These are phyloP conservation scores for Tubosaeta sp. DNA, from an alignment of 768 basidiomycete genomes.

Conservation along the genomic window DNA sequence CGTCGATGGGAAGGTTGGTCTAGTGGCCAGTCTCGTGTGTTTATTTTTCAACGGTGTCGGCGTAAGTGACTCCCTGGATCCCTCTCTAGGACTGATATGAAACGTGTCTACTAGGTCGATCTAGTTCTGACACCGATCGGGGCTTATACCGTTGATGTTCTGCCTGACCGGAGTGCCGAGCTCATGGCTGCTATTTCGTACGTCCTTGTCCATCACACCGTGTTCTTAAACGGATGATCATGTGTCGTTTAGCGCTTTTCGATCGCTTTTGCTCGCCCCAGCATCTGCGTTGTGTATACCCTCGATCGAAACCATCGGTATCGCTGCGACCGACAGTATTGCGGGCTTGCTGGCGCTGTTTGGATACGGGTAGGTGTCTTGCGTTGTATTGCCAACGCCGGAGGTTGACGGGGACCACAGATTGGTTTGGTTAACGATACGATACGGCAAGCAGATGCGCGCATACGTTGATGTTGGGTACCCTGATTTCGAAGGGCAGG, in stretches of 20 bases:
- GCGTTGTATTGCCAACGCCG: neutral
- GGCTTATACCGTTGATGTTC: conserved; percentile 56
- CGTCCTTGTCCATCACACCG: conserved; percentile 13
- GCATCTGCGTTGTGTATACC: conserved; percentile 27
- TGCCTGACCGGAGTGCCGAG: conserved; percentile 61
- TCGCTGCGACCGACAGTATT: conserved; percentile 44
- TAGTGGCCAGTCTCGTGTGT: conserved; percentile 48
- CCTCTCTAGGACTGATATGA: neutral
- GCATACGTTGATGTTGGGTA: conserved; percentile 55
- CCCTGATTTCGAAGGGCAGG: conserved; percentile 26
- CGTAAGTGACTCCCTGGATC: conserved; percentile 32
- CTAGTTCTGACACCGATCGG: conserved; percentile 50
- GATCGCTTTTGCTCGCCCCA: conserved; percentile 19
- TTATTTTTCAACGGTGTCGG: conserved; percentile 64
- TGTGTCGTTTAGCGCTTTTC: conserved; percentile 13
- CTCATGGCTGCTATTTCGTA: conserved; percentile 55
- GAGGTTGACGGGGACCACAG: conserved; percentile 29
- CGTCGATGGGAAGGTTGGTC: conserved; percentile 45
- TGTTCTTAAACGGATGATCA: neutral
- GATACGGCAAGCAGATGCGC: conserved; percentile 54
- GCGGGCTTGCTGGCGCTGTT: conserved; percentile 44
- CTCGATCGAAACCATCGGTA: conserved; percentile 49
- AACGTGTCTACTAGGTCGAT: conserved; percentile 41
- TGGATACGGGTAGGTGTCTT: conserved; percentile 47
- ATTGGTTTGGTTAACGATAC: conserved; percentile 48